Percentiles rank a stretch among this genome's conserved stretches.
These are phyloP conservation scores for Sphaerosporella brunnea DNA, from an alignment of 495 filamentous ascomycete species.

Conservation along the genomic window DNA sequence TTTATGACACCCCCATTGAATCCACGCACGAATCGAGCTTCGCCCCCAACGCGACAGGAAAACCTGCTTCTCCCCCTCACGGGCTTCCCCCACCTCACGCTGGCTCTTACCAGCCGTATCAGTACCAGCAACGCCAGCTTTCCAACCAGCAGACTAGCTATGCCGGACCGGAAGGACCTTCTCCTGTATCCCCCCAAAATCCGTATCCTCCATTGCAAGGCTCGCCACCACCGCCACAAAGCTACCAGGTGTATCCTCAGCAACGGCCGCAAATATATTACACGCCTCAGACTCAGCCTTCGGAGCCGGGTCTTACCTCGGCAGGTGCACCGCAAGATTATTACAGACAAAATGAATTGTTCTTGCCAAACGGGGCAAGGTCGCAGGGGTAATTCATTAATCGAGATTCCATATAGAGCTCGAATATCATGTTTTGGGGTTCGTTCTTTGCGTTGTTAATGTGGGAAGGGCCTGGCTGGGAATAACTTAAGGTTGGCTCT, in stretches of 20 bases:
- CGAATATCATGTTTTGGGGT: background rate
- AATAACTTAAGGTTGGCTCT: no score
- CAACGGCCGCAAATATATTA: constrained; percentile 12
- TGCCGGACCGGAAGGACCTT: background rate
- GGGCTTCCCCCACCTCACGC: background rate
- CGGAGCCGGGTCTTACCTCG: constrained; percentile 10
- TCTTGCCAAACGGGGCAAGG: constrained; percentile 20
- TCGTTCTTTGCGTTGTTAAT: background rate
- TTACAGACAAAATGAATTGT: constrained; percentile 22
- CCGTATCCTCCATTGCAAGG: background rate
- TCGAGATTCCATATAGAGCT: background rate
- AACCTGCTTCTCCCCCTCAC: background rate
- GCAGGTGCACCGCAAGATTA: constrained; percentile 22
- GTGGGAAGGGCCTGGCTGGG: no score
- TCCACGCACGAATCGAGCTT: background rate
- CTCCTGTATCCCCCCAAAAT: background rate
- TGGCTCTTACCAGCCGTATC: constrained; percentile 11
- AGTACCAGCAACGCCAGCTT: constrained; percentile 5
- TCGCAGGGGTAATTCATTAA: constrained; percentile 14
- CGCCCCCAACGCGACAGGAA: background rate
- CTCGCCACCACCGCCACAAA: background rate
- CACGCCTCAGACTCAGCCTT: constrained; percentile 13
- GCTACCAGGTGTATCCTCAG: background rate
- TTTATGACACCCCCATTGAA: constrained; percentile 39
- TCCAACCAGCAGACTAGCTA: background rate